Evolutionary conservation across 2,329 filamentous ascomycete genomes (phyloP), one percentile per base, ranked within the genome.

Genomic region (Fusarium sp.): DNA sequence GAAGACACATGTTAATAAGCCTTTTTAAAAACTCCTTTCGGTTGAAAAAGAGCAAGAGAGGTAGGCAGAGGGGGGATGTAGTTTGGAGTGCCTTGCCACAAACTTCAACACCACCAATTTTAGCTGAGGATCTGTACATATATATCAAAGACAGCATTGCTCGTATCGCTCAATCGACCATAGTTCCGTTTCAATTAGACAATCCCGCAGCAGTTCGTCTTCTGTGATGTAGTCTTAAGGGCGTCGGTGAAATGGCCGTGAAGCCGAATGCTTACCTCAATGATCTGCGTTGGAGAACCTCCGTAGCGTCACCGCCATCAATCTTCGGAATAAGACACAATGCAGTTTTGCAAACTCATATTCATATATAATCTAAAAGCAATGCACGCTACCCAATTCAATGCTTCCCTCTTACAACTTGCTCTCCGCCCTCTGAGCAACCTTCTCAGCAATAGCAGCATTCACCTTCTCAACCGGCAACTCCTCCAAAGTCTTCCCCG

Each of bases 401-500:
- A 61, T 52, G 34, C 34, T n/a, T n/a, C n/a, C n/a, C n/a, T n/a
- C n/a, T n/a, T 58, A 74, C 44, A 75, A 44, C 59, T 67, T 72
- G 3, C 69, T 47, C 42, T 71, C 65, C 4, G 75, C 69, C 32
- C 76, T 68, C 37, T 75, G 70, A 11, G 61, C 71, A 49, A 75
- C 73, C 73, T 73, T 74, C 11, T 74, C 73, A 14, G 60, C 40
- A 58, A 75, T 75, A 24, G 71, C 73, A 47, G 64, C 11, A 57
- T 75, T 65, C 37, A 75, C 73, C 65, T 75, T 67, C 12, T 74
- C 60, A 53, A 69, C 60, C 2, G 73, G 73, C 59, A 92, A 79
- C 34, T 91, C 84, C 14, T 84, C 81, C 2, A 90, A 77, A 30
- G 85, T 78, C 72, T 82, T 84, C 0, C 90, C 91, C 0, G 90